phyloP scores from a whole-genome alignment of 495 filamentous ascomycete species.

The Aspergillus biplanus region DNA sequence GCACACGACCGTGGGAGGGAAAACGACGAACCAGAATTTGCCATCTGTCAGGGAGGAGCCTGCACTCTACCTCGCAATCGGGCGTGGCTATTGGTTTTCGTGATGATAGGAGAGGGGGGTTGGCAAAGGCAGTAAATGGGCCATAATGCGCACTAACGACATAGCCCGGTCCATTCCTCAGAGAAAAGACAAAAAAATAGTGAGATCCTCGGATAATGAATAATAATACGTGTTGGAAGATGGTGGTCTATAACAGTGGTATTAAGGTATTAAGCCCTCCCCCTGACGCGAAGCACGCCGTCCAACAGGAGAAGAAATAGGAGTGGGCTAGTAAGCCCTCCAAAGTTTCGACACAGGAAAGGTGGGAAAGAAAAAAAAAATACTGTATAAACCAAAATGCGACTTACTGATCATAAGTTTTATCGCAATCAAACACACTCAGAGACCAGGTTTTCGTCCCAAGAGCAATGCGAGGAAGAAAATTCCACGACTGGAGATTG shows the following conservation, averaged over 20 bases:
- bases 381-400: not conserved
- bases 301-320: not conserved
- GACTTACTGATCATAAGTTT: not conserved
- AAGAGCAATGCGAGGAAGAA: too few species aligned
- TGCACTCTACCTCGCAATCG: constrained; percentile 41
- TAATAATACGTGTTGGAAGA: not conserved
- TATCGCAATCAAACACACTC: too few species aligned
- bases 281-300: not conserved
- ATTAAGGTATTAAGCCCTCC: not conserved
- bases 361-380: not conserved
- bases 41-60: constrained; percentile 36
- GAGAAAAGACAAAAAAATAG: not conserved
- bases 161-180: constrained; percentile 11
- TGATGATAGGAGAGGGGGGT: constrained; percentile 14
- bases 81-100: constrained; percentile 45
- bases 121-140: not conserved
- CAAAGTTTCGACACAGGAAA: not conserved
- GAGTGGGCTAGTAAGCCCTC: not conserved
- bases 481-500: too few species aligned
- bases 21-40: constrained; percentile 21
- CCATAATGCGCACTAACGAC: not conserved
- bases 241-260: not conserved
- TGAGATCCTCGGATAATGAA: not conserved
- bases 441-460: too few species aligned
- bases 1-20: constrained; percentile 16